These are phyloP conservation scores for Colletotrichum spaethianum DNA, from an alignment of 2,329 filamentous ascomycete genomes.

Conservation along the genomic window DNA sequence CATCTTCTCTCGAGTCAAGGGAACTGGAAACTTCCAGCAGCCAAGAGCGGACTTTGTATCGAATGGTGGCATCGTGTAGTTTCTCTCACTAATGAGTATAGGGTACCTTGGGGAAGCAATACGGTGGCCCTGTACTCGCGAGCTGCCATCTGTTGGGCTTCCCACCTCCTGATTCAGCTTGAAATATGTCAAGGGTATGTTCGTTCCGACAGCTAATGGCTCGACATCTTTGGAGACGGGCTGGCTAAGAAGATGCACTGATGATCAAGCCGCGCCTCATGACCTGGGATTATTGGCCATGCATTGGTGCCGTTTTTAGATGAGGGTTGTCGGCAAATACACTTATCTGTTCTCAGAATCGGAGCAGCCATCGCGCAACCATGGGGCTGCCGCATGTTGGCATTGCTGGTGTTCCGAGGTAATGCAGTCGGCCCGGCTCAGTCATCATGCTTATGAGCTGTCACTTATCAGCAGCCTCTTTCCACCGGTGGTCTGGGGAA, in stretches of 20 bases:
- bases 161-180: neutral
- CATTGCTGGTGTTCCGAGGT: neutral
- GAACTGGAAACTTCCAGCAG: neutral
- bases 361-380: slow-evolving; percentile 2
- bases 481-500: neutral
- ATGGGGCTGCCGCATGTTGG: slow-evolving; percentile 5
- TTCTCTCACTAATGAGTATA: neutral
- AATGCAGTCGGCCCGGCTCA: slow-evolving; percentile 20
- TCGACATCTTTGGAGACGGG: neutral
- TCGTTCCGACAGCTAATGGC: neutral
- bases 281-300: neutral
- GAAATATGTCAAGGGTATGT: neutral
- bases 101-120: neutral
- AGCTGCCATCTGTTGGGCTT: neutral
- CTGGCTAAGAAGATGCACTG: neutral
- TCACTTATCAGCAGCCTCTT: slow-evolving; percentile 31
- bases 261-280: neutral
- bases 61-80: slow-evolving; percentile 21
- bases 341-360: slow-evolving; percentile 6
- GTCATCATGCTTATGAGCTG: slow-evolving; percentile 27
- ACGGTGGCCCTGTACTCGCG: neutral
- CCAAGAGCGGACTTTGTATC: slow-evolving; percentile 20
- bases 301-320: neutral
- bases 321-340: neutral
- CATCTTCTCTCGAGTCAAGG: slow-evolving; percentile 28